Percentiles rank a stretch among this genome's conserved stretches.
These are phyloP conservation scores for Pelargonium australe DNA, from an alignment of 441 rosid species.

Conservation along the genomic window DNA sequence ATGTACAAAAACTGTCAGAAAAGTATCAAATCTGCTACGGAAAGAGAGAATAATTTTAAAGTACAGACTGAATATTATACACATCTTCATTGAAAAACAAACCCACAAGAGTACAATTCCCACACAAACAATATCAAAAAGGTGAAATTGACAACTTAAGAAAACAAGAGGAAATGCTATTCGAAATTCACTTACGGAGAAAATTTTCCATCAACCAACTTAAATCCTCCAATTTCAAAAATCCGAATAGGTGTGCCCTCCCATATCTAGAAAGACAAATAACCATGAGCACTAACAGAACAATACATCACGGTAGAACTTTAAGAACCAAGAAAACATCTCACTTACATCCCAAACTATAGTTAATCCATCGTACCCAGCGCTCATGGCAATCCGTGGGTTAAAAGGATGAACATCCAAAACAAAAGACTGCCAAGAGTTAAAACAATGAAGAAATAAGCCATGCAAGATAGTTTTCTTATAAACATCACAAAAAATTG, in stretches of 20 bases:
- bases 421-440: conserved; percentile 77
- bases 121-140: background rate
- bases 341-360: conserved; percentile 98
- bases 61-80: background rate
- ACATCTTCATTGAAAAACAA: background rate
- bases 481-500: background rate
- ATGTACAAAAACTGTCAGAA: background rate
- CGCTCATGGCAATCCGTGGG: conserved; percentile 99
- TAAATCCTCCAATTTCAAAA: conserved; percentile 81
- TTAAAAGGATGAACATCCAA: conserved; percentile 99
- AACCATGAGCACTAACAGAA: conserved; percentile 18
- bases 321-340: conserved; percentile 21
- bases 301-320: conserved; percentile 10
- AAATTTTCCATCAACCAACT: conserved; percentile 98
- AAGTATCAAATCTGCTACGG: background rate
- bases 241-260: conserved; percentile 84
- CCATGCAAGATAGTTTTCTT: conserved; percentile 1
- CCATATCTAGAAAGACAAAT: conserved; percentile 72
- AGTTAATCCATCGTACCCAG: conserved; percentile 98
- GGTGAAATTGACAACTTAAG: conserved; percentile 9
- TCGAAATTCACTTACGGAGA: conserved; percentile 75
- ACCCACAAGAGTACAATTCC: conserved; percentile 5
- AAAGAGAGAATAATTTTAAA: background rate
- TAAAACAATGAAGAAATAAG: conserved; percentile 22
- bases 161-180: conserved; percentile 9